Evolutionary conservation across 176 grass and related monocot species (phyloP).

Genomic region (Zoysia pacifica): DNA sequence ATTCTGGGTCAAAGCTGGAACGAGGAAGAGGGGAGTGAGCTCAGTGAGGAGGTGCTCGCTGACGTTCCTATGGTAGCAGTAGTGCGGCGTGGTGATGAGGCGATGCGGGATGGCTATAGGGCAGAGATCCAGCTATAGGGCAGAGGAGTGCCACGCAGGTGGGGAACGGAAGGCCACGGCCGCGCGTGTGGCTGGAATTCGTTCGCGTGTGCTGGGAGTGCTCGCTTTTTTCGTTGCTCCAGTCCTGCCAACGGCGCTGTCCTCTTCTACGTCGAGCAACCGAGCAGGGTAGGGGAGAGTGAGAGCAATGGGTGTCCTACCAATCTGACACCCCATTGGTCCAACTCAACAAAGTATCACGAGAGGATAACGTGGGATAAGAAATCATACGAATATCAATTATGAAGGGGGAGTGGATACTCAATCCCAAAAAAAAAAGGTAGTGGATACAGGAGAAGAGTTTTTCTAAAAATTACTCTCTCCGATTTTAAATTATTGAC

Average conservation of each 20-base stretch:
- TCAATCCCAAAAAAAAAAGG: too few relatives aligned
- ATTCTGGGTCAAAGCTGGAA: not conserved
- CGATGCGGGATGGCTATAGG: constrained; percentile 31
- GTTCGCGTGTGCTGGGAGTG: constrained; percentile 30
- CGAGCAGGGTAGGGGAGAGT: not conserved
- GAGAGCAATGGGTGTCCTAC: constrained; percentile 39
- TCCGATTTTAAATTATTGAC: too few relatives aligned
- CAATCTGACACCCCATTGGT: constrained; percentile 51
- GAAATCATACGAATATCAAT: constrained; percentile 22
- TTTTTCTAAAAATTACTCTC: not conserved
- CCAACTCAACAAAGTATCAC: constrained; percentile 64
- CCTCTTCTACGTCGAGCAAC: not conserved
- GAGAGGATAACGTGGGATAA: constrained; percentile 58
- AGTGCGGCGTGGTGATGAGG: constrained; percentile 3
- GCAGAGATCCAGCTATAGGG: not conserved
- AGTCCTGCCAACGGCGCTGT: not conserved
- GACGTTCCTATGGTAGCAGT: constrained; percentile 8
- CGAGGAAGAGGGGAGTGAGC: not conserved
- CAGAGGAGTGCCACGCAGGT: constrained; percentile 21
- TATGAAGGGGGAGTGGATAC: not conserved
- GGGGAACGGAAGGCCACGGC: constrained; percentile 11
- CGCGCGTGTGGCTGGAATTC: constrained; percentile 56
- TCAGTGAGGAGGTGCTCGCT: not conserved
- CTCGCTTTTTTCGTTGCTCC: constrained; percentile 2
- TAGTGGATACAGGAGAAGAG: too few relatives aligned